Conservation (phyloP, 139 green algal genomes). For the Volvox reticuliferus region DNA sequence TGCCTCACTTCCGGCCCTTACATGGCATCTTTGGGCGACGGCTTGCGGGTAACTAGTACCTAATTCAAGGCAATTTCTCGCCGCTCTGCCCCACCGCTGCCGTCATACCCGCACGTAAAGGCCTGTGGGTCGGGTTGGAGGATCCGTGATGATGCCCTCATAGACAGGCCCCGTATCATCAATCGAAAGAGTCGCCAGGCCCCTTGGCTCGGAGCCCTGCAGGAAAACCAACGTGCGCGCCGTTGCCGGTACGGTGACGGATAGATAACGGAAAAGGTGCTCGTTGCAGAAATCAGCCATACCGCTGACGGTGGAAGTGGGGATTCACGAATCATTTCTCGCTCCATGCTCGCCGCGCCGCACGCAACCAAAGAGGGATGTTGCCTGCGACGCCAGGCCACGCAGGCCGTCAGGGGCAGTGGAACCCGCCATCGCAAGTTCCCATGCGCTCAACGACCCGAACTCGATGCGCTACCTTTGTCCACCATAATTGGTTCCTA, state of each 20-base stretch:
- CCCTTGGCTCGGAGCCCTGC: background rate
- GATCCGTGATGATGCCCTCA: constrained; percentile 57
- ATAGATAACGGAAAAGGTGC: background rate
- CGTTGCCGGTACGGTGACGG: background rate
- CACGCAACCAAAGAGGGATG: background rate
- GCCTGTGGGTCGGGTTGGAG: constrained; percentile 33
- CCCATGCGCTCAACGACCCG: too few relatives aligned
- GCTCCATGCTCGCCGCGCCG: constrained; percentile 23
- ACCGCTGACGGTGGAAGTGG: background rate
- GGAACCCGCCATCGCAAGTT: too few relatives aligned
- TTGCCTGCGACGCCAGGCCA: constrained; percentile 7
- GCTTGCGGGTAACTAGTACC: too few relatives aligned
- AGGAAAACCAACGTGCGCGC: background rate
- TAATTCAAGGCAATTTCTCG: background rate
- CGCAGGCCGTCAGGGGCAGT: constrained; percentile 5
- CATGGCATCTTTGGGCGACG: too few relatives aligned
- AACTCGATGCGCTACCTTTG: background rate
- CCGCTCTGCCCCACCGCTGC: background rate
- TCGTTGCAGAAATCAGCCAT: background rate
- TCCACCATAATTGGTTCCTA: background rate
- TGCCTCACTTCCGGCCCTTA: too few relatives aligned
- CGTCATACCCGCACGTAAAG: constrained; percentile 60
- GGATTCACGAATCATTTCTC: background rate
- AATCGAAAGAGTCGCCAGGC: background rate
- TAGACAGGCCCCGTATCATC: constrained; percentile 41